Conservation (phyloP, 2,329 filamentous ascomycete species). For the Cercospora nicotianae region DNA sequence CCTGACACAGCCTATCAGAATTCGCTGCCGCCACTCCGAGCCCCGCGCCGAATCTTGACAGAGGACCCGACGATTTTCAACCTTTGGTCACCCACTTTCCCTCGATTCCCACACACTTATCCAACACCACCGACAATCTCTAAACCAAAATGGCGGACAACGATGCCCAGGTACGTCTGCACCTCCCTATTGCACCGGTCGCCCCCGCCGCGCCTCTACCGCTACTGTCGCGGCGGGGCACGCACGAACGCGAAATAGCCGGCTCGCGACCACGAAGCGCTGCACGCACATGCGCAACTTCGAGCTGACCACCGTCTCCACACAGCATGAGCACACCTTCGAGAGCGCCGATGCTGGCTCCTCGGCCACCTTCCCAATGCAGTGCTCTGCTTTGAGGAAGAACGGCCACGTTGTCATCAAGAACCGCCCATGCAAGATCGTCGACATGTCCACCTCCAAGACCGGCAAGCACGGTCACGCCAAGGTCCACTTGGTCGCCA, state of each 20-base stretch:
- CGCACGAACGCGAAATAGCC: constrained; percentile 14
- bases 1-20: neutral
- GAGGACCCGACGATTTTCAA: constrained; percentile 4
- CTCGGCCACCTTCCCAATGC: constrained; percentile 92
- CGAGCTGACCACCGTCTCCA: constrained; percentile 18
- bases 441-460: constrained; percentile 99
- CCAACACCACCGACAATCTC: constrained; percentile 36
- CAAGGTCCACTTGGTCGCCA: constrained; percentile 97
- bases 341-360: constrained; percentile 95
- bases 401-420: constrained; percentile 99
- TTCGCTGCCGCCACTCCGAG: neutral
- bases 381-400: constrained; percentile 99
- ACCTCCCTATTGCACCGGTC: neutral
- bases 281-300: constrained; percentile 11
- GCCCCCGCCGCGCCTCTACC: neutral
- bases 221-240: neutral
- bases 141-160: constrained; percentile 60
- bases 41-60: neutral
- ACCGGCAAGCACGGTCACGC: constrained; percentile 99
- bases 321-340: constrained; percentile 68
- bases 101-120: constrained; percentile 35
- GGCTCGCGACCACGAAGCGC: neutral
- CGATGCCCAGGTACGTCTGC: constrained; percentile 61
- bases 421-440: constrained; percentile 98
- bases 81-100: constrained; percentile 30